These are phyloP conservation scores for Wickerhamomyces pijperi DNA, from an alignment of 805 yeast species.

Conservation along the genomic window DNA sequence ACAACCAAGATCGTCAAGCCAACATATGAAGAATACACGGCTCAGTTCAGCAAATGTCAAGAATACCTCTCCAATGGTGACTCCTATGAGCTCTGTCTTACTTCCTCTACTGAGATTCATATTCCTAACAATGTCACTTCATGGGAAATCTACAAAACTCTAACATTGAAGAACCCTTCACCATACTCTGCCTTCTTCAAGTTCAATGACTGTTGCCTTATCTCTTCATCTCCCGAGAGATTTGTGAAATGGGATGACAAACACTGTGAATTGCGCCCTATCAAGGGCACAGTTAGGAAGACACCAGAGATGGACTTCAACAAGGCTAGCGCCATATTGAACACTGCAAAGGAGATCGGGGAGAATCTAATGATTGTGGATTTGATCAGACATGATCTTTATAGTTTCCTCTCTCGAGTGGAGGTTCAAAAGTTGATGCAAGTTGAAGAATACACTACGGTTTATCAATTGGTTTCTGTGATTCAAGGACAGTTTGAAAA, in stretches of 20 bases:
- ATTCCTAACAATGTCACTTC: constrained; percentile 40
- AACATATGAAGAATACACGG: constrained; percentile 36
- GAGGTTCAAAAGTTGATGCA: constrained; percentile 71
- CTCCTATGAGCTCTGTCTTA: constrained; percentile 87
- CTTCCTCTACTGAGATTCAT: constrained; percentile 55
- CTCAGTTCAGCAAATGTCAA: constrained; percentile 54
- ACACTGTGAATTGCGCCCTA: constrained; percentile 78
- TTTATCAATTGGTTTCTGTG: constrained; percentile 85
- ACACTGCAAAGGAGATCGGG: constrained; percentile 87
- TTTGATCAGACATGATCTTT: constrained; percentile 83
- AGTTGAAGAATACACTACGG: constrained; percentile 87
- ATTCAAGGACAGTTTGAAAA: constrained; percentile 44
- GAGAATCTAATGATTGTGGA: constrained; percentile 97
- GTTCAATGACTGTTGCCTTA: constrained; percentile 45
- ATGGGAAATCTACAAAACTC: constrained; percentile 72
- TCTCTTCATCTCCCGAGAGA: constrained; percentile 92
- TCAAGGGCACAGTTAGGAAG: constrained; percentile 88
- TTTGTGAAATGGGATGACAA: constrained; percentile 63
- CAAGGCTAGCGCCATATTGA: constrained; percentile 51
- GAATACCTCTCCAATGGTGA: constrained; percentile 65
- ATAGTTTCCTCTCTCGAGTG: constrained; percentile 54
- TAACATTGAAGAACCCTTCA: constrained; percentile 73
- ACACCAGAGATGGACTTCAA: constrained; percentile 38
- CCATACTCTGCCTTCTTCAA: constrained; percentile 81
- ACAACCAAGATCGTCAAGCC: constrained; percentile 35